phyloP scores from a whole-genome alignment of 202 grass and related monocot genomes.

The Alloteropsis angusta region DNA sequence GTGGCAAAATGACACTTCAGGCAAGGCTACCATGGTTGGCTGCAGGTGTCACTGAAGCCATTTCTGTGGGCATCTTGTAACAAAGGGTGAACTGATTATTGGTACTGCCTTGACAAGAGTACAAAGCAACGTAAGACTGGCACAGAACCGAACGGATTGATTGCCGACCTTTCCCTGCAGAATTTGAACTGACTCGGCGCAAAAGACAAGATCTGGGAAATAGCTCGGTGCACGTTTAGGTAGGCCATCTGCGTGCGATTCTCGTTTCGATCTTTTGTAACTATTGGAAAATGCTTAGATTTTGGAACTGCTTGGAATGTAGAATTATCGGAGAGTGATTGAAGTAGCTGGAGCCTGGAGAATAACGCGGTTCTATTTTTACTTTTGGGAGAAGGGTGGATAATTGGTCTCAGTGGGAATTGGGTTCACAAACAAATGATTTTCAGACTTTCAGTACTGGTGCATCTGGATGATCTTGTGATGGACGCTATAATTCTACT shows the following conservation, averaged over 20 bases:
- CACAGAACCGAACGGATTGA: neutral
- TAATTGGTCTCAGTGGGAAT: neutral
- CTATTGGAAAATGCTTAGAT: neutral
- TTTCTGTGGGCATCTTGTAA: neutral
- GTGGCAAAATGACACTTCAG: conserved; percentile 11
- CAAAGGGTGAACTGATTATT: neutral
- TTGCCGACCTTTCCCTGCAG: neutral
- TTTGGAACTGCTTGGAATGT: neutral
- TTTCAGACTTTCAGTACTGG: neutral
- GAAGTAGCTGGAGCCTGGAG: neutral
- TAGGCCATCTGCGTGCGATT: neutral
- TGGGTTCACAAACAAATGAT: neutral
- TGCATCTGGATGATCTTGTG: neutral
- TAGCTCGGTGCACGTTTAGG: neutral
- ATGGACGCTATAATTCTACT: too few species aligned
- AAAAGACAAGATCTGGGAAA: conserved; percentile 2
- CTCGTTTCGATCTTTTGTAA: neutral
- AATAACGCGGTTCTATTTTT: neutral
- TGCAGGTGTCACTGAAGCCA: neutral
- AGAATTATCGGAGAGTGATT: neutral
- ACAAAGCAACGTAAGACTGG: neutral
- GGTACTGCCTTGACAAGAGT: neutral
- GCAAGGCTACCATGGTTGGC: conserved; percentile 3
- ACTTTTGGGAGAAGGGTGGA: neutral
- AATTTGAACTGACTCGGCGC: neutral